Conservation (phyloP, 352 stramenopile genomes). For the Phytopythium helicoides region DNA sequence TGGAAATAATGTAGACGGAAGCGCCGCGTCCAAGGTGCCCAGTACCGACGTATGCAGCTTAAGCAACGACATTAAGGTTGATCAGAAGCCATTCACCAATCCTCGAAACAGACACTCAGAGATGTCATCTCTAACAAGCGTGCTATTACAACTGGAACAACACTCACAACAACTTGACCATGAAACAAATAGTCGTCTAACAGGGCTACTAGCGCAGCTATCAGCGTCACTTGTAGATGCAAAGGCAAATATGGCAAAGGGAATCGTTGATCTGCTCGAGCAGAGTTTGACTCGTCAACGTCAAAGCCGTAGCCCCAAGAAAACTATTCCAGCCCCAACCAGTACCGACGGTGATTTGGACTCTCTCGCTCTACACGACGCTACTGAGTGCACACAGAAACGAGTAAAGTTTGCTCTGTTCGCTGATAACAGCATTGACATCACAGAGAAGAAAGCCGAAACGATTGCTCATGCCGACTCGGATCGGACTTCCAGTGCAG, state of each 20-base stretch:
- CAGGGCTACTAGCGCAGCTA: slow-evolving; percentile 21
- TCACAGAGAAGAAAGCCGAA: background rate
- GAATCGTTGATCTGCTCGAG: slow-evolving; percentile 21
- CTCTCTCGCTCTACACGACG: no score
- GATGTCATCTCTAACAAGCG: slow-evolving; percentile 7
- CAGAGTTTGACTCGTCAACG: slow-evolving; percentile 14
- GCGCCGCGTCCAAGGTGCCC: background rate
- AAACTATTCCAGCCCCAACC: background rate
- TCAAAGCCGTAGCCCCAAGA: background rate
- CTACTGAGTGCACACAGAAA: no score
- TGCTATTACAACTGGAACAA: slow-evolving; percentile 27
- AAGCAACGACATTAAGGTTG: background rate
- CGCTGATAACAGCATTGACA: background rate
- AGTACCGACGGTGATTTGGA: no score
- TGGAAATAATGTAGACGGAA: background rate
- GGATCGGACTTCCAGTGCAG: background rate
- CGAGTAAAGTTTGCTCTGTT: slow-evolving; percentile 5
- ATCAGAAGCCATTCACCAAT: background rate
- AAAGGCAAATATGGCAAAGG: slow-evolving; percentile 8
- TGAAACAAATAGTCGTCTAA: slow-evolving; percentile 22
- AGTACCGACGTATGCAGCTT: background rate
- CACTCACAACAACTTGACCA: slow-evolving; percentile 23
- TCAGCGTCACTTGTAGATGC: slow-evolving; percentile 17
- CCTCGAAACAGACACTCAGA: background rate
- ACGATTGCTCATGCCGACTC: background rate